phyloP scores from a whole-genome alignment of 495 filamentous ascomycete genomes.

The Annulohypoxylon nitens region DNA sequence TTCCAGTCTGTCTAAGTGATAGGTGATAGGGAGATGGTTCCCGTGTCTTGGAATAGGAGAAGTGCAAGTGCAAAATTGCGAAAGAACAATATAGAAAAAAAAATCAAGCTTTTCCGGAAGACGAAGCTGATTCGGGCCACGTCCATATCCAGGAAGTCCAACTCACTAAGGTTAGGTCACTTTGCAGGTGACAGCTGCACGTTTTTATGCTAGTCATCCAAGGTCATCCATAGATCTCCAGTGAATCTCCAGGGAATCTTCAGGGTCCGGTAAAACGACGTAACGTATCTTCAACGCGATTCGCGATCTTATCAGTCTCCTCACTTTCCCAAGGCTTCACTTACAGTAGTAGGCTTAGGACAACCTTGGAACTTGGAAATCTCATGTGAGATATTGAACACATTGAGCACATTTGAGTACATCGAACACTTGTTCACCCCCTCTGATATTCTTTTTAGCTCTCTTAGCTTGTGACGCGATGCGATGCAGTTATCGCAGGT shows the following conservation, averaged over 20 bases:
- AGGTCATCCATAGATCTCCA: too few relatives aligned
- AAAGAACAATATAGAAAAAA: background rate
- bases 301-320: conserved; percentile 17
- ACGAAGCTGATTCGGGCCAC: conserved; percentile 46
- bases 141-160: conserved; percentile 30
- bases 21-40: too few relatives aligned
- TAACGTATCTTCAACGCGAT: conserved; percentile 42
- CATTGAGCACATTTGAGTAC: too few relatives aligned
- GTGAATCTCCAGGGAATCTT: background rate
- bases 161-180: conserved; percentile 10
- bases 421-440: background rate
- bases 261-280: conserved; percentile 29
- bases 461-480: conserved; percentile 23
- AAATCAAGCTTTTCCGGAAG: conserved; percentile 27
- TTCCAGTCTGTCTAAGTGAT: conserved; percentile 1
- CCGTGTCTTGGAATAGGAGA: background rate
- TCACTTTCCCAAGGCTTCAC: too few relatives aligned
- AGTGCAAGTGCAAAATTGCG: conserved; percentile 1
- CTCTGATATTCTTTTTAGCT: background rate
- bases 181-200: conserved; percentile 44
- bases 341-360: background rate
- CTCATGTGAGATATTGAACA: conserved; percentile 12
- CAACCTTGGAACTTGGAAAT: conserved; percentile 6
- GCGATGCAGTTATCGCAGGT: conserved; percentile 6
- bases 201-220: conserved; percentile 6